Conservation (phyloP, 805 yeast genomes). For the Blastobotrys chiropterorum region DNA sequence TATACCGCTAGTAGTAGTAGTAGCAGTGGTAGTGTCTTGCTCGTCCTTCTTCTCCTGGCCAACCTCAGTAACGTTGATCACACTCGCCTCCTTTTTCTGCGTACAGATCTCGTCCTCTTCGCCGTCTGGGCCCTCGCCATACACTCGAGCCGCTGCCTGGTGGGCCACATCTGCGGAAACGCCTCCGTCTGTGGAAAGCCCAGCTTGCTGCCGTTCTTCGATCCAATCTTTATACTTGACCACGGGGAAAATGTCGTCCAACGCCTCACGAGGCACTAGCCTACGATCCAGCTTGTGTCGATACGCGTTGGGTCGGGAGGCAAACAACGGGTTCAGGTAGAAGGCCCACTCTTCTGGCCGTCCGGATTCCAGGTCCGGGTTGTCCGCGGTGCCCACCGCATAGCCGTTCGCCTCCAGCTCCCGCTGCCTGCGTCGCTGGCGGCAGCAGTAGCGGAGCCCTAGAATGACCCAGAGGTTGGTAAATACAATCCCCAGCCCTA, state of each 20-base stretch:
- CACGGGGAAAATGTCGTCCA: conserved; percentile 29
- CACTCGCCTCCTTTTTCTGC: background rate
- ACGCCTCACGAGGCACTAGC: conserved; percentile 24
- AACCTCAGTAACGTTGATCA: background rate
- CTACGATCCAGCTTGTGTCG: conserved; percentile 21
- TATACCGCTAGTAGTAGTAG: too few relatives aligned
- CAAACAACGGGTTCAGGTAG: conserved; percentile 14
- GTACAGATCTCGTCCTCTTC: background rate
- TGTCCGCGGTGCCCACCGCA: conserved; percentile 10
- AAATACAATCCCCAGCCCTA: conserved; percentile 33
- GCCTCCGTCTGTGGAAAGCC: conserved; percentile 18
- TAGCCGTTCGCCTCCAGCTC: conserved; percentile 10
- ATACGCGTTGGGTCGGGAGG: conserved; percentile 9
- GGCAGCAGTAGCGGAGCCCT: conserved; percentile 29
- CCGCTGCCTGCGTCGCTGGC: conserved; percentile 23
- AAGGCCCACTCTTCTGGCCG: conserved; percentile 12
- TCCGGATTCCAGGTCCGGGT: background rate
- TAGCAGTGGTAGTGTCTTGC: too few relatives aligned
- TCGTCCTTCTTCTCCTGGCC: background rate
- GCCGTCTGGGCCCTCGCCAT: background rate
- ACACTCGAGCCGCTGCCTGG: conserved; percentile 3
- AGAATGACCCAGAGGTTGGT: conserved; percentile 31
- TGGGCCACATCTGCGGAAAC: conserved; percentile 11
- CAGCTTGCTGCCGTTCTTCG: conserved; percentile 19
- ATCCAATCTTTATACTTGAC: conserved; percentile 28